These are phyloP conservation scores for Eucalyptus erythrocorys DNA, from an alignment of 345 rosid species.

Conservation along the genomic window DNA sequence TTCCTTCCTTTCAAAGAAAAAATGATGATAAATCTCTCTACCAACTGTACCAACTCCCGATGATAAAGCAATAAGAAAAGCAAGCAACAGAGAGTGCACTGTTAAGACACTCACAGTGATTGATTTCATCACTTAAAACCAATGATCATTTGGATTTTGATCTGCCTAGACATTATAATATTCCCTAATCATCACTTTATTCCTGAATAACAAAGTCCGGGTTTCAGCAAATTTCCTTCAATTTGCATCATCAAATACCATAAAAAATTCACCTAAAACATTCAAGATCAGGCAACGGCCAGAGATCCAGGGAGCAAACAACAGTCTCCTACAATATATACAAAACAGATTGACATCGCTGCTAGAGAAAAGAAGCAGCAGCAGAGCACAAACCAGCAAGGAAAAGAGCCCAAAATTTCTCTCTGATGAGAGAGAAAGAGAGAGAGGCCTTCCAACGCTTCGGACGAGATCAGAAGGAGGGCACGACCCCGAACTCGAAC, in stretches of 20 bases:
- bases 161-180: background rate
- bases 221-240: background rate
- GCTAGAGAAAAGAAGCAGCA: background rate
- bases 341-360: background rate
- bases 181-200: background rate
- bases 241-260: background rate
- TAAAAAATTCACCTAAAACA: background rate
- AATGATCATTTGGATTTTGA: background rate
- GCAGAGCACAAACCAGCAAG: background rate
- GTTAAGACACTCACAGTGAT: background rate
- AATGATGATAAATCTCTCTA: background rate
- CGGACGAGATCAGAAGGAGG: slow-evolving; percentile 27
- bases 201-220: background rate
- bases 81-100: background rate
- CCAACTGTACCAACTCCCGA: background rate
- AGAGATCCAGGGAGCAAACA: background rate
- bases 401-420: background rate
- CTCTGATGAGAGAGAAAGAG: background rate
- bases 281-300: background rate
- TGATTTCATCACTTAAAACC: background rate
- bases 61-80: background rate
- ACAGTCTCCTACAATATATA: background rate
- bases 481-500: slow-evolving; percentile 70
- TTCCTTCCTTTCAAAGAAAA: background rate
- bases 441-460: background rate